Conservation (phyloP, 2,329 filamentous ascomycete genomes). For the Sclerotinia trifoliorum region DNA sequence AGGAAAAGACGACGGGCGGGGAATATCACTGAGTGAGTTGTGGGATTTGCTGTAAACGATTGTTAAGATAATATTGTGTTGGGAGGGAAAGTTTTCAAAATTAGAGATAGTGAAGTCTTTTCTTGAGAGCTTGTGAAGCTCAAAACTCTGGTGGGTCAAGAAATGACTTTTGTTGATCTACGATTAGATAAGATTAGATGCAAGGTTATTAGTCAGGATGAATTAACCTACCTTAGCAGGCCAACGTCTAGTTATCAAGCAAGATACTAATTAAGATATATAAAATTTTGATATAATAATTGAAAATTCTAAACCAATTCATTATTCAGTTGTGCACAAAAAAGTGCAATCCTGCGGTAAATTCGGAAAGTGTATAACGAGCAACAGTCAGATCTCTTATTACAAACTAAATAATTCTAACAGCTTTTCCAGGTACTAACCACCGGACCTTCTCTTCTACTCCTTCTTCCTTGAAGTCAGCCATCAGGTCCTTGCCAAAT, state of each 20-base stretch:
- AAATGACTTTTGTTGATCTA: constrained; percentile 12
- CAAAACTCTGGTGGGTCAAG: neutral
- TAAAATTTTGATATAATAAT: too few relatives aligned
- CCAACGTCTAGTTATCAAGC: neutral
- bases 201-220: neutral
- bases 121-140: constrained; percentile 3
- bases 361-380: too few relatives aligned
- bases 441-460: neutral
- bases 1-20: neutral
- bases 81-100: neutral
- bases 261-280: too few relatives aligned
- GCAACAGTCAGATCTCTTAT: neutral
- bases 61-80: neutral
- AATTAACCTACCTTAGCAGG: neutral
- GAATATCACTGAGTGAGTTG: neutral
- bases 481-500: neutral
- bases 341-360: too few relatives aligned
- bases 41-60: too few relatives aligned
- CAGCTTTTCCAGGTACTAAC: neutral
- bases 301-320: too few relatives aligned
- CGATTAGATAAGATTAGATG: constrained; percentile 17
- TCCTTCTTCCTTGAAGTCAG: neutral
- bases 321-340: too few relatives aligned
- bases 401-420: neutral
- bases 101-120: neutral